Base-by-base conservation (phyloP, 2,329 filamentous ascomycete genomes). In the Calonectria pseudoturangicola region DNA sequence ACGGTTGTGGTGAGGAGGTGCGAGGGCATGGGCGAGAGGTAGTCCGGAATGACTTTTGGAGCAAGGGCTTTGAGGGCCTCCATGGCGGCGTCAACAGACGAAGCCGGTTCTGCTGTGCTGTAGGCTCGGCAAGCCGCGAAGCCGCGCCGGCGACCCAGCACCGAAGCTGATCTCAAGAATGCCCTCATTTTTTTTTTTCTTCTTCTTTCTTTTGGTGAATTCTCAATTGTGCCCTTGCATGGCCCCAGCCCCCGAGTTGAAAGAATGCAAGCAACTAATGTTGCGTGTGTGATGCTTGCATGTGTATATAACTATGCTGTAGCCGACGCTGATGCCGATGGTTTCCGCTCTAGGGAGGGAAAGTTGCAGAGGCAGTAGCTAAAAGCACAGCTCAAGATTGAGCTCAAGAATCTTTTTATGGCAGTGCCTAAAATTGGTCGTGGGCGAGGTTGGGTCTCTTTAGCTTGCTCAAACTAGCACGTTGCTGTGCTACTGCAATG, bases 1-100 rank as follows among this genome's bases (percentile, higher is more conserved):
- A 96, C 88, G 10, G 92, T 89, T 36, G 91, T 85, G 75, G 88
- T 87, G 58, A 98, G 89, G 56, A 94, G 90, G 83, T 92, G 87
- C 0, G 92, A 93, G 33, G 88, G 89, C 68, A 89, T 92, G 0
- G 92, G 90, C 41, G 89, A 88, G 56, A 89, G 83, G 73, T 83
- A 82, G 80, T 89, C 88, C 27, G 81, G 81, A 71, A 86, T 85
- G 75, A 82, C 72, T 73, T 84, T 86, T 58, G 82, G 71, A 0
- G 79, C 77, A 6, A 78, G 79, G 4, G 73, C 67, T 47, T 78
- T 81, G 68, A 83, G 73, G 43, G 71, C 76, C 39, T 78, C 65
- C 13, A 77, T 36, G 27, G 76, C 69, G 6, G 77, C 71, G n/a
- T 50, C 30, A 66, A 76, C 67, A 12, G 75, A 66, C 13, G 58